Base-by-base conservation (phyloP, 805 yeast genomes). In the Monosporozyma unispora region DNA sequence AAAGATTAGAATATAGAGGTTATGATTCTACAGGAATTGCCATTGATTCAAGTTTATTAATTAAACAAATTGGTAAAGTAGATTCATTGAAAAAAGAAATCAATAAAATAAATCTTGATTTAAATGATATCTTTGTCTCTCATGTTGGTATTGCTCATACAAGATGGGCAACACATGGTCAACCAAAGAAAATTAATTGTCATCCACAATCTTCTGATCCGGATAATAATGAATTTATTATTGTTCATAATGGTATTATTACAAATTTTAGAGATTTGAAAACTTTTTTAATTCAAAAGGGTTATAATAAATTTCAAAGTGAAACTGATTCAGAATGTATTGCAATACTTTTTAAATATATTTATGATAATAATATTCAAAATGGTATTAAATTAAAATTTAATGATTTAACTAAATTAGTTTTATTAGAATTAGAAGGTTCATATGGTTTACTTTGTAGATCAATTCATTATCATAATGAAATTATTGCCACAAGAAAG, bases 91-190 rank as follows among this genome's bases (percentile, higher is more conserved):
- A 77, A 66, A 75, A 80, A 54, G 82, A 82, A 69, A 80, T 87
- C 56, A 73, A 70, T 29, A 56, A 66, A 21, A 62, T 66, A 19
- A 67, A 78, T 44, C 76, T 82, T 50, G 79, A 84, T 60, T 75
- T 83, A 58, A 69, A 75, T 27, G 81, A 78, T 52, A 75, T 79
- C 19, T 89, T 87, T 64, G 82, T 79, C 58, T 80, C 84, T 67
- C 99, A 93, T 66, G 89, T 82, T 52, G 99, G 96, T 65, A 93
- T 93, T 67, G 98, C 99, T 22, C 99, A 93, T 72, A 93, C 99
- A 12, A 86, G 99, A 75, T 93, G 99, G 99, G 99, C 99, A 46
- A 93, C 99, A 37, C 99, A 93, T 69, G 99, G 99, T 70, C 87
- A 82, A 61, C 97, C 97, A 50, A 81, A 80, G 56, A 80, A 77